Base-by-base conservation (phyloP, 768 basidiomycete genomes). In the Leccinum rimulosum region DNA sequence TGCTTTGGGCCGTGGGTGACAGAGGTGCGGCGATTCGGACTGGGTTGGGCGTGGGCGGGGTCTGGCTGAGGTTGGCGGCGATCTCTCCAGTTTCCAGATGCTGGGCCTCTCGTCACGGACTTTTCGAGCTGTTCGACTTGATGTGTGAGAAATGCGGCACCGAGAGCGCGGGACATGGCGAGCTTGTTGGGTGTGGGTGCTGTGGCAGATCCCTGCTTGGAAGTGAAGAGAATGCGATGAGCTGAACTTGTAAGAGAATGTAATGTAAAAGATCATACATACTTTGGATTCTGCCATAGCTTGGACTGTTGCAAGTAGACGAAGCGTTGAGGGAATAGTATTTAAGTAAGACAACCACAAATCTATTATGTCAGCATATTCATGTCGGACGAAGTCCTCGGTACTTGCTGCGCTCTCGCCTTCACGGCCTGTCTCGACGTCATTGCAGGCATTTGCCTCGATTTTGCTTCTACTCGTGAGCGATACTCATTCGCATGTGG, bases 81-180 rank as follows among this genome's bases (percentile, higher is more conserved):
- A 57, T 83, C 83, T 61, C 87, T 77, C 87, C 87, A 88, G 62
- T 85, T 87, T 0, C 81, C 82, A 2, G 82, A 80, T 8, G 79
- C 75, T 17, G 80, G 75, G 7, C 80, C 82, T 35, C 76, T 77
- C 4, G 79, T 75, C n/a, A 91, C 87, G 0, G 86, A 79, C 73
- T 88, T 88, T 76, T 94, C 91, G 55, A 94, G 85, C 68, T 93
- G 88, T 65, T 93, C 89, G 48, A 94, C 92, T 66, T 94, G 91
- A 65, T 94, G 91, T 62, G 82, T 88, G 59, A 94, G 82, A 70
- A 93, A 93, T 3, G 92, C 92, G 30, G 91, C 91, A 19, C 92
- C 92, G 40, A 94, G 83, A 1, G 92, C 91, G 61, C 86, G 84
- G 57, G 91, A 93, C 89, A 94, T 90, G 58, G 89, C 89, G 45